Evolutionary conservation across 306 rosid species (phyloP).

Genomic region (Betula pendula): DNA sequence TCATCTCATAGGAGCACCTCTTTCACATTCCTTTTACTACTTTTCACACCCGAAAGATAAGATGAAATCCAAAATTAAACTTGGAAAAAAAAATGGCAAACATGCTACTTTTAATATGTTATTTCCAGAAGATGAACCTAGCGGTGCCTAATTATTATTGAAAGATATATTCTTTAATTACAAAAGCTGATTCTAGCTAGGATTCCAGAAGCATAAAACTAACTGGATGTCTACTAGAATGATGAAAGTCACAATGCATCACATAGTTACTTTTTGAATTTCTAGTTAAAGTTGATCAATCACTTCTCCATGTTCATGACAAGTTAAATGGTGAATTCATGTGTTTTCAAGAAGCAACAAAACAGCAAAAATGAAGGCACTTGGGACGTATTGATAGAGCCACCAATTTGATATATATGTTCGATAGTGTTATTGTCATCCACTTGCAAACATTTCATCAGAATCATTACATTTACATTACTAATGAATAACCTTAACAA

Average conservation of each 20-base stretch:
- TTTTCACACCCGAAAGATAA: neutral
- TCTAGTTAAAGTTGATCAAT: neutral
- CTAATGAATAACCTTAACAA: constrained; percentile 19
- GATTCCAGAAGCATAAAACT: neutral
- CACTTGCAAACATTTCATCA: constrained; percentile 58
- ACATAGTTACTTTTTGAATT: neutral
- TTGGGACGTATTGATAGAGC: constrained; percentile 65
- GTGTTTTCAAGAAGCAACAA: constrained; percentile 11
- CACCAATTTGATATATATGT: constrained; percentile 74
- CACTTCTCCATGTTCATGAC: neutral
- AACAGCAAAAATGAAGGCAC: constrained; percentile 21
- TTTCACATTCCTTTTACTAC: no score
- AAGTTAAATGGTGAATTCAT: constrained; percentile 14
- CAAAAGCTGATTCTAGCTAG: neutral
- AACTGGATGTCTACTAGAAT: neutral
- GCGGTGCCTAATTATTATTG: neutral
- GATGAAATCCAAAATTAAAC: neutral
- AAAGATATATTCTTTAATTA: neutral
- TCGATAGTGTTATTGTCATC: constrained; percentile 69
- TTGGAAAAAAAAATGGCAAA: no score
- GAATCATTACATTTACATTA: constrained; percentile 23
- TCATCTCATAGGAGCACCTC: neutral
- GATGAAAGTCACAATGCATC: neutral
- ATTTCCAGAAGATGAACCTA: neutral
- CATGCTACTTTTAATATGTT: neutral